Evolutionary conservation across 2,329 filamentous ascomycete genomes (phyloP).

Genomic region (Balansia obtecta): DNA sequence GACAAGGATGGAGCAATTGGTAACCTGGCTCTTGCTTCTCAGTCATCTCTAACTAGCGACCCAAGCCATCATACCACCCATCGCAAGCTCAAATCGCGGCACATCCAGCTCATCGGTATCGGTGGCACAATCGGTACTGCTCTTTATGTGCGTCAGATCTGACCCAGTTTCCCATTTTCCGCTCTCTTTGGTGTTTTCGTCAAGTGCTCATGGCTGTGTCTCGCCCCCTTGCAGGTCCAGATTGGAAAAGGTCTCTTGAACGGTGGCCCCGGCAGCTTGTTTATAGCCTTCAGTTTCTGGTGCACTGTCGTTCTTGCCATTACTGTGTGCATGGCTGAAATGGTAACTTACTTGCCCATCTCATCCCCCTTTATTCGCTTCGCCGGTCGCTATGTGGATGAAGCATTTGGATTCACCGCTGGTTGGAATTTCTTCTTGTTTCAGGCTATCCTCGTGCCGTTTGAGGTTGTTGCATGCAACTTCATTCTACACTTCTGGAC

Average conservation of each 20-base stretch:
- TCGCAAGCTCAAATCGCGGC: conserved; percentile 40
- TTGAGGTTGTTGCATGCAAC: conserved; percentile 54
- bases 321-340: conserved; percentile 55
- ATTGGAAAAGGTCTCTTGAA: conserved; percentile 46
- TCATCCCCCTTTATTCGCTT: conserved; percentile 70
- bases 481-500: conserved; percentile 53
- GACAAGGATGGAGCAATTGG: background rate
- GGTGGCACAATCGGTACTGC: conserved; percentile 53
- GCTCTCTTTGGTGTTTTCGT: background rate
- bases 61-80: conserved; percentile 30
- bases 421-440: conserved; percentile 68
- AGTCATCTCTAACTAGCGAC: conserved; percentile 10
- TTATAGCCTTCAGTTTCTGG: conserved; percentile 49
- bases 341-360: conserved; percentile 66
- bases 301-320: conserved; percentile 48
- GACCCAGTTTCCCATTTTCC: background rate
- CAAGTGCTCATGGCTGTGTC: conserved; percentile 9
- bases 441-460: conserved; percentile 54
- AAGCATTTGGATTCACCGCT: conserved; percentile 59
- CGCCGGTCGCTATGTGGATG: conserved; percentile 62
- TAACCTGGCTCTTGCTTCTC: conserved; percentile 1
- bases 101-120: conserved; percentile 49
- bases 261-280: conserved; percentile 45
- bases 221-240: conserved; percentile 26
- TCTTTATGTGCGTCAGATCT: conserved; percentile 32